phyloP scores from a whole-genome alignment of 345 rosid genomes.

The Chamaenerion angustifolium region DNA sequence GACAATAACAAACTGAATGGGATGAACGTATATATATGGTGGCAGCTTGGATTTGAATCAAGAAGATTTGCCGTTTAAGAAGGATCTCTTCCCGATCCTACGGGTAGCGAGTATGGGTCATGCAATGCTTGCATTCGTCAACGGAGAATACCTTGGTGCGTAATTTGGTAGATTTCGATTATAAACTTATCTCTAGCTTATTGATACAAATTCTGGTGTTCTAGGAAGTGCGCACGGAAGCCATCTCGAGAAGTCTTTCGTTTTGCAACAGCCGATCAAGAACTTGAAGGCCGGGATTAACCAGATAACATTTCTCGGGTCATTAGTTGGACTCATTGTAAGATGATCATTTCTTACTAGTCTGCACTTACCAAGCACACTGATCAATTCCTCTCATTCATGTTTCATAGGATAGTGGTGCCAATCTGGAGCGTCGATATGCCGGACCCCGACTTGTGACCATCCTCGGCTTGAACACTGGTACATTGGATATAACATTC shows the following conservation, averaged over 20 bases:
- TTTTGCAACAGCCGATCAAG: slow-evolving; percentile 29
- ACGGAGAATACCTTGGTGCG: slow-evolving; percentile 58
- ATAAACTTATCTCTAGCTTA: too few species aligned
- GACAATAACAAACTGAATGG: too few species aligned
- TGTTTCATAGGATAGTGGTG: slow-evolving; percentile 61
- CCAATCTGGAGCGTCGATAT: slow-evolving; percentile 66
- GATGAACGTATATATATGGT: too few species aligned
- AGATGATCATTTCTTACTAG: slow-evolving; percentile 8
- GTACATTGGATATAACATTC: slow-evolving; percentile 46
- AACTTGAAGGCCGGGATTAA: slow-evolving; percentile 38
- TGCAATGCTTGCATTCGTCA: slow-evolving; percentile 53
- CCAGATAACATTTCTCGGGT: slow-evolving; percentile 33
- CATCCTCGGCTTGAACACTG: slow-evolving; percentile 64
- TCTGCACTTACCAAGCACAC: too few species aligned
- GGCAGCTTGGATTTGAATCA: slow-evolving; percentile 37
- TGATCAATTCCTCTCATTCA: too few species aligned
- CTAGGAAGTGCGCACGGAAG: slow-evolving; percentile 72
- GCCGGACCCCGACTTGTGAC: slow-evolving; percentile 61
- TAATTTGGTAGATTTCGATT: too few species aligned
- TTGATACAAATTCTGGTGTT: not conserved
- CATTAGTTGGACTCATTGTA: slow-evolving; percentile 62
- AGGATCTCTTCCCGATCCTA: slow-evolving; percentile 27
- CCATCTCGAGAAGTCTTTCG: slow-evolving; percentile 72
- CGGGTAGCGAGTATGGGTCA: slow-evolving; percentile 85
- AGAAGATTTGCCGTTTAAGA: slow-evolving; percentile 34